phyloP scores from a whole-genome alignment of 2,329 filamentous ascomycete genomes.

The Trichoderma breve region DNA sequence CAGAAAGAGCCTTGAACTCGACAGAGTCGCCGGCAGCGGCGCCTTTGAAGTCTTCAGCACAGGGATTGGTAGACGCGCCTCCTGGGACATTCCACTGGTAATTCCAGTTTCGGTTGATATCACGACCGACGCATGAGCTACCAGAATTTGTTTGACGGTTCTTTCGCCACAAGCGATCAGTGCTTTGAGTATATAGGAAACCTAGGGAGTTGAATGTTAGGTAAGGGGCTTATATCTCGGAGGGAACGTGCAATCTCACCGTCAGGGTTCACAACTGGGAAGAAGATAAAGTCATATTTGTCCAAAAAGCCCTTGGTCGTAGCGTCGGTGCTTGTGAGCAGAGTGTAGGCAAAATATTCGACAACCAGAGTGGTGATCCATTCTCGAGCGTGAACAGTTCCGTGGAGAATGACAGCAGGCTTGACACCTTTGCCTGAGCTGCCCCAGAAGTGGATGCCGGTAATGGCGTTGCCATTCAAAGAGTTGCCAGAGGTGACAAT shows the following conservation, averaged over 20 bases:
- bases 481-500: slow-evolving; percentile 51
- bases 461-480: slow-evolving; percentile 52
- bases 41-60: slow-evolving; percentile 50
- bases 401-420: slow-evolving; percentile 55
- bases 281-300: slow-evolving; percentile 64
- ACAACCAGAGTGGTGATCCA: slow-evolving; percentile 58
- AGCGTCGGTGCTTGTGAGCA: slow-evolving; percentile 46
- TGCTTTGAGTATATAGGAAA: slow-evolving; percentile 58
- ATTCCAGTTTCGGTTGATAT: slow-evolving; percentile 62
- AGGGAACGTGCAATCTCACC: slow-evolving; percentile 35
- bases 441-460: slow-evolving; percentile 59
- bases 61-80: slow-evolving; percentile 52
- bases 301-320: slow-evolving; percentile 49
- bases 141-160: slow-evolving; percentile 47
- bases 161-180: slow-evolving; percentile 61
- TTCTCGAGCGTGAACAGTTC: slow-evolving; percentile 59
- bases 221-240: not conserved
- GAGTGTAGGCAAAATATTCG: slow-evolving; percentile 52
- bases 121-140: slow-evolving; percentile 48
- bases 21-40: slow-evolving; percentile 44
- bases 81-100: slow-evolving; percentile 51
- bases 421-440: slow-evolving; percentile 42
- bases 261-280: slow-evolving; percentile 62
- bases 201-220: slow-evolving; percentile 36
- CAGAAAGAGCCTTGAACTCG: slow-evolving; percentile 50